These are phyloP conservation scores for Dalbergia oliveri DNA, from an alignment of 306 rosid genomes.

Conservation along the genomic window DNA sequence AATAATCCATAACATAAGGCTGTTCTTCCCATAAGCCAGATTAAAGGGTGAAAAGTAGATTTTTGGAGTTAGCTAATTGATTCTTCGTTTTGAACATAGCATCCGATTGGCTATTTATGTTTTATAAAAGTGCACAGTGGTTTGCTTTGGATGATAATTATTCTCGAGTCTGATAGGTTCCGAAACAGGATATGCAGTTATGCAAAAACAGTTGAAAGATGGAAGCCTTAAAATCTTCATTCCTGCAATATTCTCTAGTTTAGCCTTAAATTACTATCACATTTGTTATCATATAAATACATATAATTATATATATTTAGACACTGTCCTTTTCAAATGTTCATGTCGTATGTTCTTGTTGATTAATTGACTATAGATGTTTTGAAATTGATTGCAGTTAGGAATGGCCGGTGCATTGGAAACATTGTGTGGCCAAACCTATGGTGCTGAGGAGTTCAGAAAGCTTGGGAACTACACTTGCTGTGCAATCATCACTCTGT, in stretches of 20 bases:
- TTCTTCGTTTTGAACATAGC: background rate
- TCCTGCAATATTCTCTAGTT: background rate
- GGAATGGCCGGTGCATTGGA: constrained; percentile 77
- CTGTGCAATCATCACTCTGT: constrained; percentile 56
- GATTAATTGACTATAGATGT: background rate
- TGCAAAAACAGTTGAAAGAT: background rate
- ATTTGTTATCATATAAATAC: no score
- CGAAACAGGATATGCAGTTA: background rate
- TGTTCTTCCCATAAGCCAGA: background rate
- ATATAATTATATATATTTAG: no score
- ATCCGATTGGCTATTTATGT: background rate
- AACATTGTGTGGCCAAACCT: constrained; percentile 70
- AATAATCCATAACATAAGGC: background rate
- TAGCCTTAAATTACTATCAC: no score
- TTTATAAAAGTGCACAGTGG: background rate
- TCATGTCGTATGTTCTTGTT: background rate
- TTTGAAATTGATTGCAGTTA: constrained; percentile 45
- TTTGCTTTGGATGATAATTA: background rate
- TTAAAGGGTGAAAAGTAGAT: background rate
- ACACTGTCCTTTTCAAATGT: background rate
- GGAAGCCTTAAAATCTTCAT: background rate
- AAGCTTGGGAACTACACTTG: constrained; percentile 64
- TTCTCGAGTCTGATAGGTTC: background rate
- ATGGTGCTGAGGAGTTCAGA: constrained; percentile 62
- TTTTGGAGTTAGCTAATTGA: background rate